phyloP scores from a whole-genome alignment of 495 filamentous ascomycete species.

The Opeltia flavorubescens region DNA sequence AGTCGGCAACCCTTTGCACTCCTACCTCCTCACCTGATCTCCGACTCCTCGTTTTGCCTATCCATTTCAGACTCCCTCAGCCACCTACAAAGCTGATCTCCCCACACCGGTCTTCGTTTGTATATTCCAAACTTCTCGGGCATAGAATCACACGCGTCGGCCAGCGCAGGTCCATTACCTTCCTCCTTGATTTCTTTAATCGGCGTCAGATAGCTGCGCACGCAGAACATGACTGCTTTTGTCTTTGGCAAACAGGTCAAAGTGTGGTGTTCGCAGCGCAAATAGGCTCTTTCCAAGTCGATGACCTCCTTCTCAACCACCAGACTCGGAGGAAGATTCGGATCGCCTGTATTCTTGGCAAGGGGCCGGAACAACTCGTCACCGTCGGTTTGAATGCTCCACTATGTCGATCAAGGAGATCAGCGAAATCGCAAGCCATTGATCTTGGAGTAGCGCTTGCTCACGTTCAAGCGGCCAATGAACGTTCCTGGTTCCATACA shows the following conservation, averaged over 20 bases:
- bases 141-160: conserved; percentile 11
- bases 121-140: conserved; percentile 10
- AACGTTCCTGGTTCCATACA: conserved; percentile 38
- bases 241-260: conserved; percentile 56
- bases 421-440: background rate
- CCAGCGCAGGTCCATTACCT: conserved; percentile 30
- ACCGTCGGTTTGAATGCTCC: conserved; percentile 9
- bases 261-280: conserved; percentile 61
- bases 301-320: background rate
- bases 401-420: background rate
- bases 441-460: background rate
- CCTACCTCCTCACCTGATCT: no score
- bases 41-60: no score
- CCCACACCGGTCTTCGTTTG: conserved; percentile 8
- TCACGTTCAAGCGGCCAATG: conserved; percentile 37
- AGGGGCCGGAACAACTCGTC: conserved; percentile 2
- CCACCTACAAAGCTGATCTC: conserved; percentile 3
- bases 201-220: conserved; percentile 70
- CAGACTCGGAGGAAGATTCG: background rate
- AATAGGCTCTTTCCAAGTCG: conserved; percentile 2
- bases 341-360: conserved; percentile 1
- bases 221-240: conserved; percentile 55
- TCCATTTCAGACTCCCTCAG: no score
- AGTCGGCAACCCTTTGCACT: no score
- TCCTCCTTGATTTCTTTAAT: conserved; percentile 55